Percentiles rank a stretch among this genome's conserved stretches.
Conservation (phyloP, 2,329 filamentous ascomycete genomes). For the Aspergillus melleus region DNA sequence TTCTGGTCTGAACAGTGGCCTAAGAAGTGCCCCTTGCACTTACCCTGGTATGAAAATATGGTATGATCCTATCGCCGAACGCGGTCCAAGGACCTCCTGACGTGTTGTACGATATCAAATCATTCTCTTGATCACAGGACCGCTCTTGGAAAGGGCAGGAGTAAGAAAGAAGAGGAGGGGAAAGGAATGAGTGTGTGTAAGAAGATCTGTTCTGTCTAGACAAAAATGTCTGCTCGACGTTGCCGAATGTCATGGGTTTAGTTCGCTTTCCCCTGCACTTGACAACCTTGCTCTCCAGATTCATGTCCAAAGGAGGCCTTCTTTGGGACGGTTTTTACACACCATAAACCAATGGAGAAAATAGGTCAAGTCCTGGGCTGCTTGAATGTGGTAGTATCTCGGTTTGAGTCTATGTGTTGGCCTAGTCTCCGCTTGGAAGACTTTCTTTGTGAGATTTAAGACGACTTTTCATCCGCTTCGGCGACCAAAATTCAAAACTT, state of each 20-base stretch:
- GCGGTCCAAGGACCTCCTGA: constrained; percentile 22
- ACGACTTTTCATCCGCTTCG: constrained; percentile 8
- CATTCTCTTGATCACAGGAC: neutral
- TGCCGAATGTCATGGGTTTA: neutral
- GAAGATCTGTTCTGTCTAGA: neutral
- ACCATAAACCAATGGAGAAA: constrained; percentile 20
- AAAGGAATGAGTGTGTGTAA: neutral
- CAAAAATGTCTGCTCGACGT: neutral
- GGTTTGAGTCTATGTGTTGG: constrained; percentile 28
- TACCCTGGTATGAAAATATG: constrained; percentile 26
- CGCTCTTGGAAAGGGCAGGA: neutral
- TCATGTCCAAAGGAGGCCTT: constrained; percentile 10
- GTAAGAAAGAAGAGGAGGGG: neutral
- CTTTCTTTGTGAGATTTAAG: constrained; percentile 20
- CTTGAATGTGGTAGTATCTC: constrained; percentile 25
- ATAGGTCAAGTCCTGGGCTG: constrained; percentile 23
- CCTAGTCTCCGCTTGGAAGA: constrained; percentile 22
- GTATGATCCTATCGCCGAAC: constrained; percentile 21
- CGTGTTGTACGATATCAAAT: neutral
- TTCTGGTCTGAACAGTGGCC: constrained; percentile 17
- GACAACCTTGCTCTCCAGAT: neutral
- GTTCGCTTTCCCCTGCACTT: neutral
- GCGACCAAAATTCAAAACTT: neutral
- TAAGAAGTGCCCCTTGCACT: constrained; percentile 27
- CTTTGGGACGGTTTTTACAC: constrained; percentile 22